These are phyloP conservation scores for Tricholoma bakamatsutake DNA, from an alignment of 768 basidiomycete species.

Conservation along the genomic window DNA sequence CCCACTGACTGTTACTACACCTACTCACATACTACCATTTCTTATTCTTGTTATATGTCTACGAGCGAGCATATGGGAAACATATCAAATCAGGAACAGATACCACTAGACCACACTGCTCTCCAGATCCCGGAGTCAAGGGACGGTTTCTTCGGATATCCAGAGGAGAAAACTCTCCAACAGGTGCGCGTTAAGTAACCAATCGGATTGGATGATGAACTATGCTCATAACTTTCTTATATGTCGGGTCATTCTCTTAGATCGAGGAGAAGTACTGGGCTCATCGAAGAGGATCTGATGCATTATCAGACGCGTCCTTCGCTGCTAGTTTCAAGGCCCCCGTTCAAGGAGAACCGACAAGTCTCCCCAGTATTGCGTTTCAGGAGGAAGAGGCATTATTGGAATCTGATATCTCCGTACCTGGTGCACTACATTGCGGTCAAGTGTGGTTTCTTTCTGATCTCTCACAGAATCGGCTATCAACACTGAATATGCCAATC, in stretches of 20 bases:
- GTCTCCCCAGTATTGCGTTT: conserved; percentile 12
- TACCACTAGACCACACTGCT: not conserved
- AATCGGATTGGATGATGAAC: not conserved
- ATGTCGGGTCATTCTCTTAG: conserved; percentile 27
- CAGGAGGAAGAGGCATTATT: conserved; percentile 29
- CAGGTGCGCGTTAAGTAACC: conserved; percentile 44
- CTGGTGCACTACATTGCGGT: conserved; percentile 16
- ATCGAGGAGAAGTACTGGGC: conserved; percentile 72
- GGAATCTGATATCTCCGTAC: conserved; percentile 25
- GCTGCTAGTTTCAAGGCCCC: conserved; percentile 35
- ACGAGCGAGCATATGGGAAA: not conserved
- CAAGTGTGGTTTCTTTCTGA: conserved; percentile 5
- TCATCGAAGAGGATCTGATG: conserved; percentile 58
- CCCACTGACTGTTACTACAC: too few relatives aligned
- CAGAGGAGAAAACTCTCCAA: conserved; percentile 69
- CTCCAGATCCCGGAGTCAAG: conserved; percentile 43
- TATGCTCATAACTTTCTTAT: not conserved
- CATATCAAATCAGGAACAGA: not conserved
- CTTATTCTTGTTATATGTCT: not conserved
- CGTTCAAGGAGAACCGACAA: conserved; percentile 25
- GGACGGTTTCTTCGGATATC: conserved; percentile 77
- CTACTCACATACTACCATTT: not conserved
- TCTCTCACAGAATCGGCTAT: conserved; percentile 25
- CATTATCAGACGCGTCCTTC: conserved; percentile 35
- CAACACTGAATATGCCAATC: conserved; percentile 41